These are phyloP conservation scores for Corymbia calophylla DNA, from an alignment of 441 rosid genomes.

Conservation along the genomic window DNA sequence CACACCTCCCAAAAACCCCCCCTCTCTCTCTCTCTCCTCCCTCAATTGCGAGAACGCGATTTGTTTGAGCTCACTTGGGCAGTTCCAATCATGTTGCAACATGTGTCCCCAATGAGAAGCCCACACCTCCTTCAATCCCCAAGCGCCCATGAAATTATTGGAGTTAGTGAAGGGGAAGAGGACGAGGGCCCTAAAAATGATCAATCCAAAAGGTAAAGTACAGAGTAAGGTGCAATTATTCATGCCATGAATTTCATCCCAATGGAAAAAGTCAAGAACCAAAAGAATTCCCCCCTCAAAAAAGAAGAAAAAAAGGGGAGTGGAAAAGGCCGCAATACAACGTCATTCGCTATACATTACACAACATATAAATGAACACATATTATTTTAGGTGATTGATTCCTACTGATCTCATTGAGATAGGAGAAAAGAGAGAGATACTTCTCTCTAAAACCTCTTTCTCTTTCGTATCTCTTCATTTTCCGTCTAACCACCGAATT, in stretches of 20 bases:
- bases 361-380: not conserved
- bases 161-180: conserved; percentile 14
- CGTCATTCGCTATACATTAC: not conserved
- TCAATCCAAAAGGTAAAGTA: conserved; percentile 68
- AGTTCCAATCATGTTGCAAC: conserved; percentile 45
- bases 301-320: not conserved
- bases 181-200: conserved; percentile 47
- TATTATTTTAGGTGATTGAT: not conserved
- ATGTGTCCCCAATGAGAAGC: conserved; percentile 34
- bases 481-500: not conserved
- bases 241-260: conserved; percentile 61
- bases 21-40: not conserved
- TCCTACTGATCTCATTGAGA: conserved; percentile 8
- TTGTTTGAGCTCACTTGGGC: conserved; percentile 32
- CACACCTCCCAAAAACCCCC: not conserved
- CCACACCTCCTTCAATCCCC: conserved; percentile 17
- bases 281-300: conserved; percentile 5
- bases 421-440: not conserved
- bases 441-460: conserved; percentile 5
- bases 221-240: conserved; percentile 71
- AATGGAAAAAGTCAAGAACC: conserved; percentile 11
- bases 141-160: conserved; percentile 24
- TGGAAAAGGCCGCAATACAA: conserved; percentile 12
- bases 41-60: not conserved
- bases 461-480: not conserved